Evolutionary conservation across 805 yeast genomes (phyloP).

Genomic region (Myxozyma udenii): DNA sequence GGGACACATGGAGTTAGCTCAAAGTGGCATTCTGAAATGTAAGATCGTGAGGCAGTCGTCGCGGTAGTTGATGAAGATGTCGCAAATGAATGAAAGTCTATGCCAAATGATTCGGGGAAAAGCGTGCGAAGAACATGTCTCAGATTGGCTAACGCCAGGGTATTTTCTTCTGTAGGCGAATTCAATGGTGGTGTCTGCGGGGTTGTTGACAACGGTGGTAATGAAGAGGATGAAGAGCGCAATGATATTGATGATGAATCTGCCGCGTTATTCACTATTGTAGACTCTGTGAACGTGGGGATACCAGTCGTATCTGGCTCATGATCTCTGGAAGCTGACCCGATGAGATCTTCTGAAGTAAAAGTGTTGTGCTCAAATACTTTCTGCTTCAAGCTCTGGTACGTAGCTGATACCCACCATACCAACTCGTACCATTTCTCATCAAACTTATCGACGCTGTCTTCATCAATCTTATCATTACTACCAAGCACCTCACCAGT

Average conservation of each 20-base stretch:
- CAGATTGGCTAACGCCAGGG: too few species aligned
- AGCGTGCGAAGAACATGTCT: background rate
- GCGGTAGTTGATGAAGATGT: background rate
- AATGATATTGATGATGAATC: background rate
- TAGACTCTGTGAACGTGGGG: background rate
- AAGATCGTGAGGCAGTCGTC: background rate
- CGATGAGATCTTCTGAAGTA: background rate
- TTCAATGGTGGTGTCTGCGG: background rate
- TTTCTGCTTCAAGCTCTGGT: background rate
- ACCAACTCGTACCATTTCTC: slow-evolving; percentile 18
- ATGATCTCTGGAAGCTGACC: too few species aligned
- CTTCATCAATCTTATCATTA: background rate
- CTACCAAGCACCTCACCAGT: background rate
- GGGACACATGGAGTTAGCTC: slow-evolving; percentile 15
- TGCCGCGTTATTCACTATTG: background rate
- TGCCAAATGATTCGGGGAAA: background rate
- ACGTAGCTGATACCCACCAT: slow-evolving; percentile 6
- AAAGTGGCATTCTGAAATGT: slow-evolving; percentile 3
- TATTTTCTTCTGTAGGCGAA: too few species aligned
- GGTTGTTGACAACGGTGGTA: background rate
- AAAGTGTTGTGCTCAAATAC: background rate
- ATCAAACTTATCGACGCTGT: slow-evolving; percentile 5
- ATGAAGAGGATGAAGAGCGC: background rate
- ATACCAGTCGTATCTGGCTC: too few species aligned
- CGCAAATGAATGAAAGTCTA: background rate